Conservation (phyloP, 164 flowering plant species). For the Kalanchoe fedtschenkoi region DNA sequence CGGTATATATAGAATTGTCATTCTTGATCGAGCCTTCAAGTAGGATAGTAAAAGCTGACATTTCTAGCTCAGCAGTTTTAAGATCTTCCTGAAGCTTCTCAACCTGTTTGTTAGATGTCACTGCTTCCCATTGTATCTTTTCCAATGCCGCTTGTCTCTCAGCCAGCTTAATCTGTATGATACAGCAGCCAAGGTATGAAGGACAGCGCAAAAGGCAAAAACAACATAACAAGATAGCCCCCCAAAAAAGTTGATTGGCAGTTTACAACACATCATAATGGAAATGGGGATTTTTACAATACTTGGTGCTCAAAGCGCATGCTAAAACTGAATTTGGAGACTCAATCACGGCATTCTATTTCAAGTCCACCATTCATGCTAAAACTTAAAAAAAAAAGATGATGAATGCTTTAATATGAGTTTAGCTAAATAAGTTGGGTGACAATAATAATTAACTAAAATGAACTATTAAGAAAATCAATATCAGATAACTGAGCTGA, state of each 20-base stretch:
- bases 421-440: not conserved
- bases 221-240: not conserved
- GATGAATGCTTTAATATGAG: not conserved
- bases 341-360: too few relatives aligned
- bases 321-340: too few relatives aligned
- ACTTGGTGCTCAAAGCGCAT: too few relatives aligned
- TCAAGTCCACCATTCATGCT: too few relatives aligned
- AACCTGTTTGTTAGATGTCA: constrained; percentile 46
- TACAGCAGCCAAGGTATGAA: not conserved
- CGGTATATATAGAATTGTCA: constrained; percentile 15
- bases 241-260: not conserved
- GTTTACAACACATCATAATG: not conserved
- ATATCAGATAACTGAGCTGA: constrained; percentile 9
- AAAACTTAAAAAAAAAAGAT: too few relatives aligned
- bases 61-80: constrained; percentile 37
- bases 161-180: constrained; percentile 68
- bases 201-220: not conserved
- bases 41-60: constrained; percentile 39
- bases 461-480: not conserved
- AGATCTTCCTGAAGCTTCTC: constrained; percentile 63
- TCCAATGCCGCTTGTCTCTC: constrained; percentile 87
- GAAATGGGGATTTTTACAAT: too few relatives aligned
- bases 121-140: constrained; percentile 79
- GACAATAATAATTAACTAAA: not conserved
- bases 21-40: constrained; percentile 39